Percentiles rank a stretch among this genome's conserved stretches.
Conservation (phyloP, 2,329 filamentous ascomycete genomes). For the Cryphonectria carpinicola region DNA sequence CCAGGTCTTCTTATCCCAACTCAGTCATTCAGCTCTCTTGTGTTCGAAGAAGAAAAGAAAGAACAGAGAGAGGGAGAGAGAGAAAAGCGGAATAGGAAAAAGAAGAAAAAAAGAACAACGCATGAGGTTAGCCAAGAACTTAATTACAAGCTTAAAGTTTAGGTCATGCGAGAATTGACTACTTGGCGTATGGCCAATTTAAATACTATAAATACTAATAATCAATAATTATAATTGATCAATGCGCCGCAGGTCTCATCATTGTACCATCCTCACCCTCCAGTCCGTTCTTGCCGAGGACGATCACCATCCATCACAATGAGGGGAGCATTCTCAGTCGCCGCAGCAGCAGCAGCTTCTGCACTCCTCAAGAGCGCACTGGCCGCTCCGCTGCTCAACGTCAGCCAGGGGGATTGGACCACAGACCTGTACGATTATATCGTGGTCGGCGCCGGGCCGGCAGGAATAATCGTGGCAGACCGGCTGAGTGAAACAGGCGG, state of each 20-base stretch:
- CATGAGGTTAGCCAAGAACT: background rate
- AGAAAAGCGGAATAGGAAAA: background rate
- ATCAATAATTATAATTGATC: background rate
- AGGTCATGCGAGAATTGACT: too few relatives aligned
- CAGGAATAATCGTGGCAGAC: conserved; percentile 62
- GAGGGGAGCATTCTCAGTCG: background rate
- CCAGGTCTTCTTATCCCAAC: background rate
- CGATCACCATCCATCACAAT: background rate
- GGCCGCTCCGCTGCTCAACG: conserved; percentile 10
- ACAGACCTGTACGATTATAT: conserved; percentile 59
- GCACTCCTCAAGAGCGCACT: conserved; percentile 2
- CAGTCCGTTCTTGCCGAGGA: background rate
- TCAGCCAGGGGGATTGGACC: conserved; percentile 19
- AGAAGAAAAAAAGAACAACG: background rate
- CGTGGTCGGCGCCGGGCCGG: conserved; percentile 62
- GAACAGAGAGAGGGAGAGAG: too few relatives aligned
- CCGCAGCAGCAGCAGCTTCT: conserved; percentile 10
- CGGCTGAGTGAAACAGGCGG: conserved; percentile 63
- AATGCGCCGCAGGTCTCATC: background rate
- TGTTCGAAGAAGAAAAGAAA: background rate
- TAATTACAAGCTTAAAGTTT: conserved; percentile 3
- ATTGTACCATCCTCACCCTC: background rate
- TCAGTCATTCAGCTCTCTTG: background rate
- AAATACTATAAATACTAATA: background rate
- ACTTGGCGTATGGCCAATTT: background rate